Conservation (phyloP, 441 rosid genomes). For the Theobroma grandiflorum region DNA sequence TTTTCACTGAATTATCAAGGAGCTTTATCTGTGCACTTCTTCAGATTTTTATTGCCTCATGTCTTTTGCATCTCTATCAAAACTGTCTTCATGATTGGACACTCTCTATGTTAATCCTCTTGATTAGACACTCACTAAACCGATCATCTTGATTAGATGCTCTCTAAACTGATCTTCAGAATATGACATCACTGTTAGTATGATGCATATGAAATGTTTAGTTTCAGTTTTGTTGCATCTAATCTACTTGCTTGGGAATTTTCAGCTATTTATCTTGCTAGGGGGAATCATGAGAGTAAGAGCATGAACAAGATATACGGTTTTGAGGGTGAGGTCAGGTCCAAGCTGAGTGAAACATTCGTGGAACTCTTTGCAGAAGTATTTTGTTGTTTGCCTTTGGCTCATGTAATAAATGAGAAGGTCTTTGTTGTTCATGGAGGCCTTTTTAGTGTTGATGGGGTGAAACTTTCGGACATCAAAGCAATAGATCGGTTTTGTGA, state of each 20-base stretch:
- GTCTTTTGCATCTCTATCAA: not conserved
- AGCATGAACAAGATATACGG: conserved; percentile 99
- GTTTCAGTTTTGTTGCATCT: not conserved
- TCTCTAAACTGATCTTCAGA: not conserved
- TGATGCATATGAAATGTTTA: not conserved
- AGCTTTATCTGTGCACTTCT: conserved; percentile 10
- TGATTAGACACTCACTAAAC: not conserved
- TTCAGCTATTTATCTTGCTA: conserved; percentile 89
- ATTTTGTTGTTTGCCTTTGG: conserved; percentile 94
- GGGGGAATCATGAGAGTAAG: conserved; percentile 99
- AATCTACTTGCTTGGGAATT: conserved; percentile 28
- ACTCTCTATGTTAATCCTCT: not conserved
- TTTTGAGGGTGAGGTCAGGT: conserved; percentile 96
- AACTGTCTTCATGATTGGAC: not conserved
- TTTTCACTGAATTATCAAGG: not conserved
- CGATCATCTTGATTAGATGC: conserved; percentile 12
- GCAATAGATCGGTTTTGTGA: conserved; percentile 93
- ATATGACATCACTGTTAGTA: not conserved
- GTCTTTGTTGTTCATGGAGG: conserved; percentile 97
- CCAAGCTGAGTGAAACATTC: conserved; percentile 91
- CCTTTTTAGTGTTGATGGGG: conserved; percentile 96
- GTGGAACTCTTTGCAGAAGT: conserved; percentile 98
- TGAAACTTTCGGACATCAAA: conserved; percentile 85
- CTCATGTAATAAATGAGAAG: conserved; percentile 84
- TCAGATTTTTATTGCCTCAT: not conserved